Conservation (phyloP, 768 basidiomycete genomes). For the Chiua virens region DNA sequence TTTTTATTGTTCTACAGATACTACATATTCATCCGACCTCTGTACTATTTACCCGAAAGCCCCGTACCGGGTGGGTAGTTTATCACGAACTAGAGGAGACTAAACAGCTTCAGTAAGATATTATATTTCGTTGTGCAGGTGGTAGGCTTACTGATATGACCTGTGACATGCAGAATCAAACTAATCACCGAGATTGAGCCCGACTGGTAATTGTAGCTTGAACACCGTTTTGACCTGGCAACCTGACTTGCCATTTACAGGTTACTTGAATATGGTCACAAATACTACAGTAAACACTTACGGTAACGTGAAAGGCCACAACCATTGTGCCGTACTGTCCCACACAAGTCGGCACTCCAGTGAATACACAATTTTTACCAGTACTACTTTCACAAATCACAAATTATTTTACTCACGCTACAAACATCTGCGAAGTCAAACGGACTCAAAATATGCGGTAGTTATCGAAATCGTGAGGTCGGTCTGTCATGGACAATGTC, state of each 20-base stretch:
- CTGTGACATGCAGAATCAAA: conserved; percentile 68
- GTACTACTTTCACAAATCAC: too few relatives aligned
- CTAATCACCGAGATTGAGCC: conserved; percentile 93
- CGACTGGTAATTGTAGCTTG: conserved; percentile 65
- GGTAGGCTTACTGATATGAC: conserved; percentile 10
- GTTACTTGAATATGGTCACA: conserved; percentile 53
- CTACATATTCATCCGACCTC: conserved; percentile 93
- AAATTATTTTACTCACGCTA: too few relatives aligned
- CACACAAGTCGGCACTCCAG: too few relatives aligned
- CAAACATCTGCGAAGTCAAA: too few relatives aligned
- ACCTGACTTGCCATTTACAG: conserved; percentile 25
- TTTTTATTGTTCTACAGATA: conserved; percentile 44
- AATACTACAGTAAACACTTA: conserved; percentile 37
- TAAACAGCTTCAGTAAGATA: conserved; percentile 82
- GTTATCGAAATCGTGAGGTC: too few relatives aligned
- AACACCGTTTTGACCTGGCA: background rate
- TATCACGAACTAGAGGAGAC: conserved; percentile 98
- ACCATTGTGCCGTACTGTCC: too few relatives aligned
- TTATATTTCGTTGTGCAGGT: background rate
- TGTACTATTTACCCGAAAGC: conserved; percentile 90
- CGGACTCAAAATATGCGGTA: too few relatives aligned
- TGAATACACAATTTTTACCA: too few relatives aligned
- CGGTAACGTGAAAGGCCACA: conserved; percentile 1
- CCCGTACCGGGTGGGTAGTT: conserved; percentile 89
- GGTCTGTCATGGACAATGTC: too few relatives aligned